phyloP scores from a whole-genome alignment of 805 yeast species.

The Zygosaccharomyces bailii region DNA sequence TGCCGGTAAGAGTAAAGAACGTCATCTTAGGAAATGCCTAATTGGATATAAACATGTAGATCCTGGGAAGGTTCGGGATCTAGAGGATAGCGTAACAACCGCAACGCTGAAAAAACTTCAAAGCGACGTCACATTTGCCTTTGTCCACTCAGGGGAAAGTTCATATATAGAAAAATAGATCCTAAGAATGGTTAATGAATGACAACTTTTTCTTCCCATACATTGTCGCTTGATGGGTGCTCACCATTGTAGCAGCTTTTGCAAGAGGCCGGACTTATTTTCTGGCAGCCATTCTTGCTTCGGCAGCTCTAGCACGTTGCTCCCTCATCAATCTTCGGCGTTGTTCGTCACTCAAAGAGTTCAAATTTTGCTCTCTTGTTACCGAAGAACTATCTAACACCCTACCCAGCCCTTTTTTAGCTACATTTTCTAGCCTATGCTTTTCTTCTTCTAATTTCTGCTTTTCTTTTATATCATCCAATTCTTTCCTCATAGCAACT shows the following conservation, averaged over 20 bases:
- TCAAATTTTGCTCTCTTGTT: constrained; percentile 42
- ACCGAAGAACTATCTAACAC: constrained; percentile 28
- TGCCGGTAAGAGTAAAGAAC: constrained; percentile 34
- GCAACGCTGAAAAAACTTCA: constrained; percentile 16
- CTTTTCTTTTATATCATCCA: constrained; percentile 30
- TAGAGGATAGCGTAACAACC: constrained; percentile 22
- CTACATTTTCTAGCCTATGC: constrained; percentile 16
- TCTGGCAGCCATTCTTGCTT: constrained; percentile 60
- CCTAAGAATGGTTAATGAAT: no score
- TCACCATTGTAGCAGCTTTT: no score
- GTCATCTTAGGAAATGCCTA: constrained; percentile 55
- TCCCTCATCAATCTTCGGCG: constrained; percentile 81
- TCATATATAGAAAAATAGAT: no score
- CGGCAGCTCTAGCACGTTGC: constrained; percentile 94
- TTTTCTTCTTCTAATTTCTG: constrained; percentile 11
- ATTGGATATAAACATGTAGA: constrained; percentile 61
- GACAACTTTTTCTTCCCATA: no score
- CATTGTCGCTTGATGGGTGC: no score
- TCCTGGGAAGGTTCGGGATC: constrained; percentile 35
- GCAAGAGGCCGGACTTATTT: no score
- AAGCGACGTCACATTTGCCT: constrained; percentile 27
- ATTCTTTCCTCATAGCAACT: constrained; percentile 26
- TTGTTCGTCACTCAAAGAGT: constrained; percentile 71
- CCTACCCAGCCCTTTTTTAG: constrained; percentile 39
- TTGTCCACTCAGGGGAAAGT: constrained; percentile 22